Conservation (phyloP, 2,329 filamentous ascomycete species). For the Huntiella savannae region DNA sequence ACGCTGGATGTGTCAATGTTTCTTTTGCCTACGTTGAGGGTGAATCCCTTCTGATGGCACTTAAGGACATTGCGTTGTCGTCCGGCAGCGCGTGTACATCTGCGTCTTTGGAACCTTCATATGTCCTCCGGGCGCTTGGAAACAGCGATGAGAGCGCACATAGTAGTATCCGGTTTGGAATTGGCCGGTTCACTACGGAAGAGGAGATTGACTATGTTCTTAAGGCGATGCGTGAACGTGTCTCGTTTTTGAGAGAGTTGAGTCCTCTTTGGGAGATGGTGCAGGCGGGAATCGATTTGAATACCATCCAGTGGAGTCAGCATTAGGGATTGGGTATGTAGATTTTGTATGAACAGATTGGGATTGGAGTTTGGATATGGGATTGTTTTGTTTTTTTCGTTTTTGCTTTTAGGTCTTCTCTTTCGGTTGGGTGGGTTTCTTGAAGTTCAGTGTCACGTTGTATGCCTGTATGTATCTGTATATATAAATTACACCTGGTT, state of each 20-base stretch:
- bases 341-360: constrained; percentile 6
- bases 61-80: constrained; percentile 94
- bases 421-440: neutral
- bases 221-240: constrained; percentile 77
- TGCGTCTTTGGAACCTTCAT: constrained; percentile 87
- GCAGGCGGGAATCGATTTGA: constrained; percentile 85
- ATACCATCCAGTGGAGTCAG: constrained; percentile 96
- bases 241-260: constrained; percentile 81
- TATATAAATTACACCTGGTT: too few relatives aligned
- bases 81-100: constrained; percentile 96
- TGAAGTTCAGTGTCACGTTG: too few relatives aligned
- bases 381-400: constrained; percentile 2
- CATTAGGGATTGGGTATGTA: constrained; percentile 35
- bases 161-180: constrained; percentile 93
- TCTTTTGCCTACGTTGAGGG: constrained; percentile 98
- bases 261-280: constrained; percentile 96
- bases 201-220: constrained; percentile 93
- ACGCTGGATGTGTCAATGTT: constrained; percentile 93
- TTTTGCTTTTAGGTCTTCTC: neutral
- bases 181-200: constrained; percentile 91
- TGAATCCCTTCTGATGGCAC: constrained; percentile 90
- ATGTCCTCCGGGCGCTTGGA: constrained; percentile 81
- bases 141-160: constrained; percentile 96
- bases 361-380: neutral
- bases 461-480: too few relatives aligned